Evolutionary conservation across 208 protist genomes (phyloP), one percentile per base, ranked within the genome.

Genomic region (Leishmania mexicana): DNA sequence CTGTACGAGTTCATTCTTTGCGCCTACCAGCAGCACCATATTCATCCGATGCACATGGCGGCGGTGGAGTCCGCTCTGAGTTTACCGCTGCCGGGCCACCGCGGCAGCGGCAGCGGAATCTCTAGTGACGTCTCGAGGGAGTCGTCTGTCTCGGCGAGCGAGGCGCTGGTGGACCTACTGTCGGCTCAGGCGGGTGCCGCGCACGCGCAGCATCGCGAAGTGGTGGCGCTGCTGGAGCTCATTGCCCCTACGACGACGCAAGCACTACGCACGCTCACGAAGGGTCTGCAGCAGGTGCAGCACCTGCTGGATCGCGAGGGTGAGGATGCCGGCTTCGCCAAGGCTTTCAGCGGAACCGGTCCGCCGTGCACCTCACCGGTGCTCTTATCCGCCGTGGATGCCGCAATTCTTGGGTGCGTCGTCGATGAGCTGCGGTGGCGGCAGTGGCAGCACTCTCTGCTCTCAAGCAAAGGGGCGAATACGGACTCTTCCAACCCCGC

Each of bases 31-130:
- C 73, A 84, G 40, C 83, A 88, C 62, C 83, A 75, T 76, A 78
- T 93, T 8, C 76, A 91, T 81, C 87, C 90, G 0, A 58, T 85
- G n/a, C 86, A 87, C 80, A 93, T 93, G 90, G 81, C 82, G 0
- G 83, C 80, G 13, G 40, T 93, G 6, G 88, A 91, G 73, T 58
- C n/a, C 8, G 79, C 74, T 42, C 58, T 83, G 67, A 35, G 40
- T 15, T 31, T 72, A 15, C 42, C 76, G 38, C 45, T 70, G 64
- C 45, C n/a, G 47, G 60, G 21, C 38, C 24, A 31, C 4, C 53
- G 8, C 24, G 5, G 38, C 70, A 45, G 42, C 68, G 60, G 2
- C n/a, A 15, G 38, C 31, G 13, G 15, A 8, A 49, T 38, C 53
- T 38, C 24, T 24, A 45, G 15, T 17, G 31, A 45, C 6, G 21